Percentiles rank a stretch among this genome's conserved stretches.
These are phyloP conservation scores for Penicillium sp. DNA, from an alignment of 2,329 filamentous ascomycete species.

Conservation along the genomic window DNA sequence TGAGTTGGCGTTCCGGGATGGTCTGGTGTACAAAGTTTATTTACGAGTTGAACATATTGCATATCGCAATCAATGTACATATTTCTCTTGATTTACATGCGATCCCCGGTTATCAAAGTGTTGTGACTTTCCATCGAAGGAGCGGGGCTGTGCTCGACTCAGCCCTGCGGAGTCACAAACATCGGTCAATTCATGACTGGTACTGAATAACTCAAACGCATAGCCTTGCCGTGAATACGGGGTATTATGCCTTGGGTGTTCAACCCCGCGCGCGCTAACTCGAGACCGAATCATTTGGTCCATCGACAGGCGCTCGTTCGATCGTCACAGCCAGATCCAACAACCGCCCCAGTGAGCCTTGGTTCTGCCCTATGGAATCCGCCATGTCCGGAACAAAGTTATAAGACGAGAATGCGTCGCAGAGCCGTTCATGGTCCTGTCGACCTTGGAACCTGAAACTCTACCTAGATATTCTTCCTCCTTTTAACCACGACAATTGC, in stretches of 20 bases:
- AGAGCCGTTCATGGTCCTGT: neutral
- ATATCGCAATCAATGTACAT: neutral
- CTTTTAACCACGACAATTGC: conserved; percentile 2
- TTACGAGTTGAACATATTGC: no score
- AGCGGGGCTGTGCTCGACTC: conserved; percentile 6
- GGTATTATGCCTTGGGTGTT: no score
- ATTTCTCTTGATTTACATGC: neutral
- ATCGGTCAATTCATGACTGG: no score
- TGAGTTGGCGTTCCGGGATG: no score
- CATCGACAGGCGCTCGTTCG: no score
- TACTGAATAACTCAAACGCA: no score
- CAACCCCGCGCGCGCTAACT: no score
- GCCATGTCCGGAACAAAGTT: neutral
- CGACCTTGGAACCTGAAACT: neutral
- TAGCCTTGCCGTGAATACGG: no score
- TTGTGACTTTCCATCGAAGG: no score
- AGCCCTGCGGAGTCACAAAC: neutral
- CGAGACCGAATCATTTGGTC: no score
- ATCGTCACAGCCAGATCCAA: no score
- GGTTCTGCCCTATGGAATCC: conserved; percentile 1
- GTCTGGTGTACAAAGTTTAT: no score
- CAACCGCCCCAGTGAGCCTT: neutral
- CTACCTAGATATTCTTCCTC: neutral
- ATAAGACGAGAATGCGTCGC: neutral
- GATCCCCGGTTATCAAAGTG: neutral